phyloP scores from a whole-genome alignment of 2,329 filamentous ascomycete genomes.

The Akanthomyces dipterigenus region DNA sequence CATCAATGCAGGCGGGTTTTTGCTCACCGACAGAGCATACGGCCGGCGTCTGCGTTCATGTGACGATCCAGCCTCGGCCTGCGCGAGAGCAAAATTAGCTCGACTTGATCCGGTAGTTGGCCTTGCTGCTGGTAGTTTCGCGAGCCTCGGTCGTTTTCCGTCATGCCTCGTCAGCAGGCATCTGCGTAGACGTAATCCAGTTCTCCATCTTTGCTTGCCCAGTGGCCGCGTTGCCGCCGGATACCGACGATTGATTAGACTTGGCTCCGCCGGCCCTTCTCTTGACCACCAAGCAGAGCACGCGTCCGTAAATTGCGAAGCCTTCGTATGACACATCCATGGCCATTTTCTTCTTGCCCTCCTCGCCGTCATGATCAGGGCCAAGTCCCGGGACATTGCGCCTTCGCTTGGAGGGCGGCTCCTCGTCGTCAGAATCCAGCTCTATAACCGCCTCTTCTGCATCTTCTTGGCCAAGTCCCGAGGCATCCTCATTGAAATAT shows the following conservation, averaged over 20 bases:
- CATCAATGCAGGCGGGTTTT: neutral
- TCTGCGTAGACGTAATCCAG: constrained; percentile 76
- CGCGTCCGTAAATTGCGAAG: constrained; percentile 90
- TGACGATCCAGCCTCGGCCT: neutral
- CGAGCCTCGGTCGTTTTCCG: neutral
- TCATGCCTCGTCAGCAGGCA: constrained; percentile 33
- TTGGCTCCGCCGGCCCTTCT: constrained; percentile 61
- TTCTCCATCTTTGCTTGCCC: constrained; percentile 58
- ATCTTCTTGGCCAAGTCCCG: constrained; percentile 16
- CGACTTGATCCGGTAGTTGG: neutral
- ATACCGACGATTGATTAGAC: constrained; percentile 26
- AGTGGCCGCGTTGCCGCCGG: constrained; percentile 22
- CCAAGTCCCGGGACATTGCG: constrained; percentile 26
- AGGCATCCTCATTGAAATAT: constrained; percentile 17
- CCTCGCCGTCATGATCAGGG: constrained; percentile 30
- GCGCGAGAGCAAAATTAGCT: neutral
- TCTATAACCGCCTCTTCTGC: constrained; percentile 27
- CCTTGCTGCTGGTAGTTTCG: constrained; percentile 17
- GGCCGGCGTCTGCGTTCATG: neutral
- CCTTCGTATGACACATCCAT: constrained; percentile 89
- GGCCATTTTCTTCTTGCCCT: constrained; percentile 86
- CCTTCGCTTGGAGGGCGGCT: constrained; percentile 39
- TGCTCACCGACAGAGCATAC: neutral
- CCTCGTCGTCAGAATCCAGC: constrained; percentile 32
- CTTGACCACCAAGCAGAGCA: constrained; percentile 82